Evolutionary conservation across 805 yeast species (phyloP), one percentile per base, ranked within the genome.

Genomic region (Saccharomycopsis sp.): DNA sequence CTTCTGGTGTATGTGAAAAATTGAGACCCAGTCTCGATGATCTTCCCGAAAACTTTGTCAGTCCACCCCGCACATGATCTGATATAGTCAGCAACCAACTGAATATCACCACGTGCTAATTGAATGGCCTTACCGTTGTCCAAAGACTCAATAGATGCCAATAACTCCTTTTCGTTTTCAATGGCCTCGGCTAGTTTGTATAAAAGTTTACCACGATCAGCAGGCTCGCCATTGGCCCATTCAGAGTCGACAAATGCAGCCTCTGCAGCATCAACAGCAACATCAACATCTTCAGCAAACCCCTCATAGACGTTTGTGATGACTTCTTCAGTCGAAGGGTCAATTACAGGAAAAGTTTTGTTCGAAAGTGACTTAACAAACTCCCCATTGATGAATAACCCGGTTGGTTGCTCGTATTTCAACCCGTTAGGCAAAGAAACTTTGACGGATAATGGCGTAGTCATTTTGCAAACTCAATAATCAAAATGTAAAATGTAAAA

Each of bases 1-100:
- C 86, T 86, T 72, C 84, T 82, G 64, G 93, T 85, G 75, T 85
- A 89, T 63, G 81, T 82, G 71, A 90, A 83, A 73, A 87, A 88
- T 54, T 82, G 75, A 58, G 73, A 71, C 62, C 91, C 92, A 54
- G 94, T 84, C 71, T 88, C 88, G 59, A 89, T 79, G 59, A 85
- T 72, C 63, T 83, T 78, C 65, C 97, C 97, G 65, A 78, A 80
- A 64, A 87, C 74, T 77, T 90, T 89, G 75, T 89, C 97, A 67
- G 96, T 89, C 83, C 84, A 89, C 62, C 97, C 97, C 58, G 92
- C 96, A 72, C 89, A 85, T 64, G 90, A 85, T 74, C 93, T 83
- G 72, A 89, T 73, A 70, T 85, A 87, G 64, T 78, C 78, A 51
- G 86, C 80, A 54, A 86, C 82, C 63, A 87, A 79, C 50, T 78